Percentiles rank a stretch among this genome's conserved stretches.
These are phyloP conservation scores for Mortierella sp. DNA, from an alignment of 371 early-diverging fungal genomes.

Conservation along the genomic window DNA sequence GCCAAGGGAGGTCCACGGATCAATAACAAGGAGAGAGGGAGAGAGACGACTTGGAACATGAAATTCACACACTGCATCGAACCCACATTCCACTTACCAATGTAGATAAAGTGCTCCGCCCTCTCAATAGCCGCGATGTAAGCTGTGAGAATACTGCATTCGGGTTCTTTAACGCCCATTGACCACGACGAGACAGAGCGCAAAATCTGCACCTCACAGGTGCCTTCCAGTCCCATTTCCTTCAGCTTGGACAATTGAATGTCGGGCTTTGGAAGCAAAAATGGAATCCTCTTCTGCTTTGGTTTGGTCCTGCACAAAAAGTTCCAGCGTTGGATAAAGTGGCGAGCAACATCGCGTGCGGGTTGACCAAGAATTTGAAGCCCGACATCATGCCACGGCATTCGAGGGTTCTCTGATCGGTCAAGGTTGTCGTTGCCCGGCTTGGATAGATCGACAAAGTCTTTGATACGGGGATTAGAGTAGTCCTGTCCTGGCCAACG, in stretches of 20 bases:
- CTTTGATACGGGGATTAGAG: constrained; percentile 89
- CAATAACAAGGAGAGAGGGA: constrained; percentile 2
- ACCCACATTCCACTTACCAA: constrained; percentile 80
- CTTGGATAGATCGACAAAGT: constrained; percentile 68
- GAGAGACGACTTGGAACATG: background rate
- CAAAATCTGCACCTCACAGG: constrained; percentile 77
- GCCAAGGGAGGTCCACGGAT: background rate
- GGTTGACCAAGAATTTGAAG: constrained; percentile 59
- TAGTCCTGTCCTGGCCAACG: constrained; percentile 91
- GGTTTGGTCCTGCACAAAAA: constrained; percentile 80
- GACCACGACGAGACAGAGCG: constrained; percentile 79
- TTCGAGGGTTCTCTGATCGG: constrained; percentile 66
- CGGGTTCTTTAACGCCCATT: constrained; percentile 63
- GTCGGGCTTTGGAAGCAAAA: constrained; percentile 83
- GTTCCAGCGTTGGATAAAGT: constrained; percentile 95
- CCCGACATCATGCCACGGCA: constrained; percentile 98
- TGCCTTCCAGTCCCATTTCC: constrained; percentile 69
- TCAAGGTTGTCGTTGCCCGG: constrained; percentile 37
- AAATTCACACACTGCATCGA: background rate
- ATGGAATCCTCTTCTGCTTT: constrained; percentile 69
- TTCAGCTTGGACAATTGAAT: constrained; percentile 68
- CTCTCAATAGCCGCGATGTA: constrained; percentile 81
- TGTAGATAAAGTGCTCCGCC: constrained; percentile 90
- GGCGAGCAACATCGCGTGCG: constrained; percentile 85
- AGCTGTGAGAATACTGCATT: constrained; percentile 62